phyloP scores from a whole-genome alignment of 1,284 basidiomycete species.

The Apiotrichum akiyoshidainum region DNA sequence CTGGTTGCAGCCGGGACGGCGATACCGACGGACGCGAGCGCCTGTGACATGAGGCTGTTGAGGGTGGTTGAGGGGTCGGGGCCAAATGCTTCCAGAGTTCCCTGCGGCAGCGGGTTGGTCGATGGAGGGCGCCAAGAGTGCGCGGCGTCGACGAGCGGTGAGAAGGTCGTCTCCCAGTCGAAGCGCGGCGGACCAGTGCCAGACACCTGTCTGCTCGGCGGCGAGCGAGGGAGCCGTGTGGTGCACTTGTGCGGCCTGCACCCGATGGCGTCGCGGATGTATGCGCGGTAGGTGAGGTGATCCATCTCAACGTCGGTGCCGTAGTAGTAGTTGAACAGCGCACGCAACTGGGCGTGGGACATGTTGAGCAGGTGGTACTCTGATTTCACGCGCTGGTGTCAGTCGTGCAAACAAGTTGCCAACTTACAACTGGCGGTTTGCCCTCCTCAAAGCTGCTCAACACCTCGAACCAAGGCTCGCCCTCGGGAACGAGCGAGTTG shows the following conservation, averaged over 20 bases:
- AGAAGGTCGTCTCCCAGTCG: slow-evolving; percentile 1
- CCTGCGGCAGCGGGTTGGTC: not conserved
- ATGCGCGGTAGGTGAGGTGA: not conserved
- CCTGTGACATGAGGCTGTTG: slow-evolving; percentile 1
- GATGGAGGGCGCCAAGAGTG: not conserved
- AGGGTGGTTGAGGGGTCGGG: not conserved
- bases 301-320: slow-evolving; percentile 4
- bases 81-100: not conserved
- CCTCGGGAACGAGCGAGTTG: slow-evolving; percentile 4
- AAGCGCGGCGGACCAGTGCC: not conserved
- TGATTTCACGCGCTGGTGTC: not conserved
- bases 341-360: slow-evolving; percentile 1
- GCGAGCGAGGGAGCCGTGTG: not conserved
- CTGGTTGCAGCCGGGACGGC: not conserved
- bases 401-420: no score
- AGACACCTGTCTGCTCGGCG: not conserved
- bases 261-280: slow-evolving; percentile 5
- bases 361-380: slow-evolving; percentile 4
- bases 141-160: not conserved
- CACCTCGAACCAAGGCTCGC: slow-evolving; percentile 1
- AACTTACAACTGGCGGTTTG: not conserved
- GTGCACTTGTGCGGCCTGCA: slow-evolving; percentile 1
- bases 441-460: not conserved
- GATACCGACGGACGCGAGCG: slow-evolving; percentile 1
- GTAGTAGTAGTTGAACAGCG: slow-evolving; percentile 1